Percentiles rank a stretch among this genome's conserved stretches.
Conservation (phyloP, 208 protist species). For the Trypanosoma scelopori region DNA sequence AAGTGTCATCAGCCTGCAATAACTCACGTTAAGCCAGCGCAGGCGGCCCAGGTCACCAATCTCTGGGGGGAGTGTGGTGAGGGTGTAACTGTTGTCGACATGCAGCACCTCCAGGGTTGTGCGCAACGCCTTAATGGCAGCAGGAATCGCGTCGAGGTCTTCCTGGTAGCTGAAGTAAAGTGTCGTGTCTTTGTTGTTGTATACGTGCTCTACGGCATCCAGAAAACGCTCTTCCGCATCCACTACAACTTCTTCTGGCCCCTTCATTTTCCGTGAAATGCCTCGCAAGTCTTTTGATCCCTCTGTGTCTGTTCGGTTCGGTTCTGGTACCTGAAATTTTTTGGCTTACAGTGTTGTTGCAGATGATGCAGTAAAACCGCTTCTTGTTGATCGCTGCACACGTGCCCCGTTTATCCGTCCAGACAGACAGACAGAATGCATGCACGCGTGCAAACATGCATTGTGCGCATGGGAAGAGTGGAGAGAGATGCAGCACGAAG, state of each 20-base stretch:
- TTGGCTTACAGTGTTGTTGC: too few relatives aligned
- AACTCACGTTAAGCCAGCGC: constrained; percentile 68
- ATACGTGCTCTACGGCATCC: constrained; percentile 43
- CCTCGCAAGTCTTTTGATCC: too few relatives aligned
- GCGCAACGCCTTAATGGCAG: constrained; percentile 45
- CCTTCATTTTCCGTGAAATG: constrained; percentile 7
- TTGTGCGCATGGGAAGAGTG: too few relatives aligned
- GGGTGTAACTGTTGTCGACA: constrained; percentile 83
- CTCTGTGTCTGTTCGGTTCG: too few relatives aligned
- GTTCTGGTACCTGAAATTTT: too few relatives aligned
- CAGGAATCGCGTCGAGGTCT: constrained; percentile 39
- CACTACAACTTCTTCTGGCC: not conserved
- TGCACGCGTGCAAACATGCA: too few relatives aligned
- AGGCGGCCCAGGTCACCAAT: constrained; percentile 62
- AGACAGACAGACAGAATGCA: too few relatives aligned
- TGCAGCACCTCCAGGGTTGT: constrained; percentile 66
- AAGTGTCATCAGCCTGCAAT: constrained; percentile 50
- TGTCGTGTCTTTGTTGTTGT: constrained; percentile 41
- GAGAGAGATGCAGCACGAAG: too few relatives aligned
- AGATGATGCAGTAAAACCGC: too few relatives aligned
- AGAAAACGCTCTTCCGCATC: constrained; percentile 26
- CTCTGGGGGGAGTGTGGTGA: constrained; percentile 42
- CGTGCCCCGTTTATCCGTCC: too few relatives aligned
- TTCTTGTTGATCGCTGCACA: too few relatives aligned
- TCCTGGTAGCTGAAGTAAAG: constrained; percentile 53